Evolutionary conservation across 192 early-diverging fungal species (phyloP).

Genomic region (Podila epigama): DNA sequence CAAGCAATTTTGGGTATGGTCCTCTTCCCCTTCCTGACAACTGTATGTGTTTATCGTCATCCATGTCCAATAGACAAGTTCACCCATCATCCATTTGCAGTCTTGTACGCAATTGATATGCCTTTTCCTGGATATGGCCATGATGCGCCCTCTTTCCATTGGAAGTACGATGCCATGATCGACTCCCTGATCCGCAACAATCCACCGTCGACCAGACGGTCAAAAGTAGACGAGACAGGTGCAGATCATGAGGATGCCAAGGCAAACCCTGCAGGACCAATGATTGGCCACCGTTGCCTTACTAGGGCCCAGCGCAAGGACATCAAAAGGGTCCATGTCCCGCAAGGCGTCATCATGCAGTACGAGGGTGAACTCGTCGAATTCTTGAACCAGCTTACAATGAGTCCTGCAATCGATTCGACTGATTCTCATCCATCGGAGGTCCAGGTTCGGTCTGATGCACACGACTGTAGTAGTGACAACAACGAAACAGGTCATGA

Average conservation of each 20-base stretch:
- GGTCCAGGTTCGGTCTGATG: too few relatives aligned
- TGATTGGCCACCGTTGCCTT: constrained; percentile 22
- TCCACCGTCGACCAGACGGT: constrained; percentile 28
- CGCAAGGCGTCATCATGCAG: constrained; percentile 53
- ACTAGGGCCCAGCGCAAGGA: constrained; percentile 50
- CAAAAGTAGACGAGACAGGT: constrained; percentile 1
- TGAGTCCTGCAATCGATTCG: constrained; percentile 15
- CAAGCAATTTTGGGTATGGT: too few relatives aligned
- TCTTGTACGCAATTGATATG: constrained; percentile 57
- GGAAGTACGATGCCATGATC: constrained; percentile 52
- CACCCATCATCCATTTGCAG: constrained; percentile 58
- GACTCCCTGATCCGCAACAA: constrained; percentile 46
- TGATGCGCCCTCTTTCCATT: constrained; percentile 52
- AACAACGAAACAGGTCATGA: neutral
- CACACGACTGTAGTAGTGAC: too few relatives aligned
- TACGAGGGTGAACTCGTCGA: constrained; percentile 55
- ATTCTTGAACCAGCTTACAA: constrained; percentile 52
- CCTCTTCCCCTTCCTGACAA: too few relatives aligned
- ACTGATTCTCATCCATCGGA: constrained; percentile 3
- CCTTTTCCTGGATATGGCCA: constrained; percentile 55
- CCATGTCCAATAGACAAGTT: constrained; percentile 56
- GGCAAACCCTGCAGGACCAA: neutral
- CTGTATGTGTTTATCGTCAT: neutral
- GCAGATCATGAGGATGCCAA: neutral
- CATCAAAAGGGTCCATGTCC: constrained; percentile 58